Percentiles rank a stretch among this genome's conserved stretches.
Evolutionary conservation across 2,329 filamentous ascomycete genomes (phyloP).

Genomic region (Coniochaeta sp.): DNA sequence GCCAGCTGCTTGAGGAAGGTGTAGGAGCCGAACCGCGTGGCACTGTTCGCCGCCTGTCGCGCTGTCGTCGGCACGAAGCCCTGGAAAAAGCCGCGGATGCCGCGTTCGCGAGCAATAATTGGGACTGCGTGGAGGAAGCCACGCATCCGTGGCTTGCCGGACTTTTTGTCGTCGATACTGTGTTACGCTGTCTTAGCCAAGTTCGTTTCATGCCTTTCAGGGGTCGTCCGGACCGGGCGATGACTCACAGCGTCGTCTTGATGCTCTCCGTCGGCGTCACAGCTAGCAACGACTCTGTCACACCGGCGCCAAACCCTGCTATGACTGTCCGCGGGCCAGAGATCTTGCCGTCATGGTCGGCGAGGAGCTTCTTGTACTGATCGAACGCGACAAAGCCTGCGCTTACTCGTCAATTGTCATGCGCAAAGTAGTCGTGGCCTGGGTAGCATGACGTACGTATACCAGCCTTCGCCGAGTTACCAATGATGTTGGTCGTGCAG

Average conservation of each 20-base stretch:
- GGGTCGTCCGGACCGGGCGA: slow-evolving; percentile 4
- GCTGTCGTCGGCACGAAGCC: slow-evolving; percentile 93
- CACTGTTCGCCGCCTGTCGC: slow-evolving; percentile 89
- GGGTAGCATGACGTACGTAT: slow-evolving; percentile 57
- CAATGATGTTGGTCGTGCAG: slow-evolving; percentile 93
- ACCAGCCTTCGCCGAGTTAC: slow-evolving; percentile 92
- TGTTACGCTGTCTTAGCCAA: not conserved
- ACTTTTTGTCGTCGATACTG: slow-evolving; percentile 92
- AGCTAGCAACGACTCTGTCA: slow-evolving; percentile 86
- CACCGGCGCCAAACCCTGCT: slow-evolving; percentile 88
- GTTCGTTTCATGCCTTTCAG: not conserved
- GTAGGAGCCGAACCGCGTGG: slow-evolving; percentile 84
- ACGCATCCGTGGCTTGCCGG: slow-evolving; percentile 73
- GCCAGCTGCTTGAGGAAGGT: slow-evolving; percentile 86
- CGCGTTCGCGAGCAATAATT: slow-evolving; percentile 82
- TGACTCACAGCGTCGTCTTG: slow-evolving; percentile 76
- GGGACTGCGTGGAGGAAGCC: slow-evolving; percentile 88
- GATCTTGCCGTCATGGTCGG: slow-evolving; percentile 79
- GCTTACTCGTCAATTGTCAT: not conserved
- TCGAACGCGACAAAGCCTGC: slow-evolving; percentile 91
- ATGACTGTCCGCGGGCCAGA: slow-evolving; percentile 86
- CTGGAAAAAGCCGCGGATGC: slow-evolving; percentile 89
- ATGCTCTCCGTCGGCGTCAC: slow-evolving; percentile 98
- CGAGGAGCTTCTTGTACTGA: slow-evolving; percentile 77
- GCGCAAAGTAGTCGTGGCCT: not conserved